These are phyloP conservation scores for Astrephomene gubernaculifera DNA, from an alignment of 139 green algal genomes.

Conservation along the genomic window DNA sequence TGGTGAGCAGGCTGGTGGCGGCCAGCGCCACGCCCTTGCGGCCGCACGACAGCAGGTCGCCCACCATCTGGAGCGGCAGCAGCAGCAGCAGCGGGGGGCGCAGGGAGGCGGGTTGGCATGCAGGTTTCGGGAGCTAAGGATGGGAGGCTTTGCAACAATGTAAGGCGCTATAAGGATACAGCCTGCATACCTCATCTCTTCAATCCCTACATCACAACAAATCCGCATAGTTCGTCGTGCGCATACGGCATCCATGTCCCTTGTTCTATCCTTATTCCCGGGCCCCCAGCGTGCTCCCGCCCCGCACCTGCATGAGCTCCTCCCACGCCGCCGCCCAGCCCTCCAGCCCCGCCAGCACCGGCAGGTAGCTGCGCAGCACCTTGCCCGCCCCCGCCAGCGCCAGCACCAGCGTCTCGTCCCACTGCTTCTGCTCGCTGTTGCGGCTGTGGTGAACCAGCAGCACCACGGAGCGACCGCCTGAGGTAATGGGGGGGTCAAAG, in stretches of 20 bases:
- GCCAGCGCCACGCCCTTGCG: slow-evolving; percentile 49
- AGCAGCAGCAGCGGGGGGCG: background rate
- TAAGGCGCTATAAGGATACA: too few species aligned
- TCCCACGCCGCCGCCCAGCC: slow-evolving; percentile 75
- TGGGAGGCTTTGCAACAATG: too few species aligned
- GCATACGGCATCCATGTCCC: too few species aligned
- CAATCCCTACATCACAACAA: too few species aligned
- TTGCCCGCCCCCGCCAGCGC: slow-evolving; percentile 82
- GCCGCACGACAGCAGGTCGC: slow-evolving; percentile 35
- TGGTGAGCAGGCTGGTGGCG: slow-evolving; percentile 52
- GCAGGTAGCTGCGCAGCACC: slow-evolving; percentile 85
- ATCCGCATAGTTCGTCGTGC: too few species aligned
- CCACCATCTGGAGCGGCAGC: slow-evolving; percentile 15
- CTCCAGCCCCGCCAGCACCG: slow-evolving; percentile 71
- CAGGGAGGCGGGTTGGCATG: background rate
- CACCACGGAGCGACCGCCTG: slow-evolving; percentile 68
- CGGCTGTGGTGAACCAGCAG: slow-evolving; percentile 96
- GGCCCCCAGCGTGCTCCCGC: slow-evolving; percentile 11
- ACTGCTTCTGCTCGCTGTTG: slow-evolving; percentile 96
- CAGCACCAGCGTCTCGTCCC: slow-evolving; percentile 95
- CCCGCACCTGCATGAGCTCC: slow-evolving; percentile 82
- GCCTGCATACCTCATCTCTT: too few species aligned
- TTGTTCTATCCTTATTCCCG: too few species aligned
- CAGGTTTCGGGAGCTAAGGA: too few species aligned
- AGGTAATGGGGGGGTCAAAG: too few species aligned